phyloP scores from a whole-genome alignment of 2,329 filamentous ascomycete genomes.

The Aureobasidium uvarum region DNA sequence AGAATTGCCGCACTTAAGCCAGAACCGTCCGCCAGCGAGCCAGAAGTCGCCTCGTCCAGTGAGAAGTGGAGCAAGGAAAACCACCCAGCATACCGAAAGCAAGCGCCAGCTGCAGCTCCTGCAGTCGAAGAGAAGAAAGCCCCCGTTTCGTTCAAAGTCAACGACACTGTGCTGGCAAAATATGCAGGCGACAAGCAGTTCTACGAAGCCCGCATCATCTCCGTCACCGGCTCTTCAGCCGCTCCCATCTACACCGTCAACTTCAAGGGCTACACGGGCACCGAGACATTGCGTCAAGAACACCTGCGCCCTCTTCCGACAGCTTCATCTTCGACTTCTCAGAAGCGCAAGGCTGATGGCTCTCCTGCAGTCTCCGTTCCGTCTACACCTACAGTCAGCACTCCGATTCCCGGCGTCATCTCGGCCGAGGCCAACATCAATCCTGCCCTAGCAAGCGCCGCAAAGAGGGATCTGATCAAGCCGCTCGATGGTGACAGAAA shows the following conservation, averaged over 20 bases:
- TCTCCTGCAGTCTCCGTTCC: conserved; percentile 51
- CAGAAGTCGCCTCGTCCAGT: conserved; percentile 47
- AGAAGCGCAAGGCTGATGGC: conserved; percentile 82
- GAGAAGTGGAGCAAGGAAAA: conserved; percentile 67
- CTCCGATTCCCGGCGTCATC: conserved; percentile 54
- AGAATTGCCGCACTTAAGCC: conserved; percentile 69
- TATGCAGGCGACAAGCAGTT: conserved; percentile 91
- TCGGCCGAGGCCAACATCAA: conserved; percentile 67
- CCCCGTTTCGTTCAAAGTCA: conserved; percentile 69
- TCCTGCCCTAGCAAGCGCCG: conserved; percentile 62
- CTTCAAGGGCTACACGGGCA: conserved; percentile 83
- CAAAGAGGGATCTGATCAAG: conserved; percentile 60
- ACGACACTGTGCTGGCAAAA: conserved; percentile 85
- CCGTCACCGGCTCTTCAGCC: conserved; percentile 86
- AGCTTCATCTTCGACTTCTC: conserved; percentile 24
- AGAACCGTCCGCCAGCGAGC: conserved; percentile 32
- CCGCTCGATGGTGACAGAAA: conserved; percentile 56
- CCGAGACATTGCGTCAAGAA: conserved; percentile 73
- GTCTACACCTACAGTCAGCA: conserved; percentile 41
- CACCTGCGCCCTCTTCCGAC: conserved; percentile 75
- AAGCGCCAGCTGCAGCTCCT: conserved; percentile 35
- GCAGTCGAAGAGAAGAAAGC: conserved; percentile 36
- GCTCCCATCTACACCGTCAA: conserved; percentile 92
- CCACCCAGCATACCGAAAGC: conserved; percentile 47
- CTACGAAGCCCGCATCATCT: conserved; percentile 90